These are phyloP conservation scores for Fusarium transvaalense DNA, from an alignment of 2,329 filamentous ascomycete species.

Conservation along the genomic window DNA sequence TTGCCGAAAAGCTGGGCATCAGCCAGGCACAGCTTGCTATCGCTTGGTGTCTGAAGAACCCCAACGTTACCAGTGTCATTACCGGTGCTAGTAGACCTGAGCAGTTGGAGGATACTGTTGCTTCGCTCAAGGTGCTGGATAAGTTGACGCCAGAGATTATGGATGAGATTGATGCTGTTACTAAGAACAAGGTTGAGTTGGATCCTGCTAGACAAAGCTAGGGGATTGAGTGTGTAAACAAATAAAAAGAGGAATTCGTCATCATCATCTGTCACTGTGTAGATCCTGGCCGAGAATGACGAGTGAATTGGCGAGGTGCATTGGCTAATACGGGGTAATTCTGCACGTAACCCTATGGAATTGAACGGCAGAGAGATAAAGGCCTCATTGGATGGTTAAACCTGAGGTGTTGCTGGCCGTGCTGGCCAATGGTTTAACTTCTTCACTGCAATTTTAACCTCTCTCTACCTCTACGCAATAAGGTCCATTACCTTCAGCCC, in stretches of 20 bases:
- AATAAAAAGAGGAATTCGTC: neutral
- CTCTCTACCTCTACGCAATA: too few species aligned
- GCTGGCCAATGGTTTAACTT: too few species aligned
- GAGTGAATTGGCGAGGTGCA: neutral
- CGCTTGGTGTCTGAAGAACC: conserved; percentile 67
- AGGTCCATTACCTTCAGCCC: too few species aligned
- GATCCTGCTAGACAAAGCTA: conserved; percentile 46
- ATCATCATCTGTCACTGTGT: rapidly evolving
- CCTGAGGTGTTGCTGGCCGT: too few species aligned
- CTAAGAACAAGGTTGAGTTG: conserved; percentile 48
- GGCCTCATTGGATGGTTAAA: neutral
- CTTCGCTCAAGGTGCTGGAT: conserved; percentile 59
- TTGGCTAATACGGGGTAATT: too few species aligned
- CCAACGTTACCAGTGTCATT: conserved; percentile 66
- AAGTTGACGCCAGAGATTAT: conserved; percentile 64
- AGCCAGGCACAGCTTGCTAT: conserved; percentile 64
- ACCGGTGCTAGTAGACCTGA: conserved; percentile 64
- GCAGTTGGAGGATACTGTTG: conserved; percentile 65
- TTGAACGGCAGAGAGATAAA: too few species aligned
- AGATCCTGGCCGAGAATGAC: rapidly evolving
- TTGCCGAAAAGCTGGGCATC: conserved; percentile 70
- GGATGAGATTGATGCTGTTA: conserved; percentile 63
- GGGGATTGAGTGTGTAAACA: neutral
- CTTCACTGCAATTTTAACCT: neutral
- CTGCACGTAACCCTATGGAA: too few species aligned